These are phyloP conservation scores for Fusarium tricinctum DNA, from an alignment of 2,329 filamentous ascomycete species.

Conservation along the genomic window DNA sequence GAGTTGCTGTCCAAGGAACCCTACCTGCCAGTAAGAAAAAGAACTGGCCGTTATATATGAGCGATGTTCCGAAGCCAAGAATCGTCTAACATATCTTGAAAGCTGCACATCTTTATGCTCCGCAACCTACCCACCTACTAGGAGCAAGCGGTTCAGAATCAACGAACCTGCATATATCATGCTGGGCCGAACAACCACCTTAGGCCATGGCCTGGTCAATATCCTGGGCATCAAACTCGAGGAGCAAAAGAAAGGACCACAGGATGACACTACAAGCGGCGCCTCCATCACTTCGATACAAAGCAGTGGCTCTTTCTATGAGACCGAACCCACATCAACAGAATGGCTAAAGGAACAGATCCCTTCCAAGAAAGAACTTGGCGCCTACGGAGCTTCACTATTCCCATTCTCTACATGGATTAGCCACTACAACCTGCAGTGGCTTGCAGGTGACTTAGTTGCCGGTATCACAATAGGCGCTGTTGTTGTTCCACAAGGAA, in stretches of 20 bases:
- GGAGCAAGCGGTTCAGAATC: not conserved
- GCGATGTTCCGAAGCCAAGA: slow-evolving; percentile 2
- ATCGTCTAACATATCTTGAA: not conserved
- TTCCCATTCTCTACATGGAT: slow-evolving; percentile 97
- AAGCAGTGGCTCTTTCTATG: slow-evolving; percentile 83
- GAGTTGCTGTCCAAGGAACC: not conserved
- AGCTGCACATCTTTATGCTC: not conserved
- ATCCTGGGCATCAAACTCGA: slow-evolving; percentile 86
- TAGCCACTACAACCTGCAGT: slow-evolving; percentile 86
- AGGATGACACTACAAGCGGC: slow-evolving; percentile 77
- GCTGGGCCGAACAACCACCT: slow-evolving; percentile 60
- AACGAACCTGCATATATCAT: slow-evolving; percentile 22
- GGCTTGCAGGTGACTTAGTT: slow-evolving; percentile 89
- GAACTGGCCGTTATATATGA: slow-evolving; percentile 1
- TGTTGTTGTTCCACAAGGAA: slow-evolving; percentile 91
- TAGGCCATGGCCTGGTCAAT: slow-evolving; percentile 83
- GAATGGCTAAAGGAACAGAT: slow-evolving; percentile 79
- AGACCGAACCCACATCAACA: slow-evolving; percentile 79
- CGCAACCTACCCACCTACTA: not conserved
- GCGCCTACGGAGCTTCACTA: slow-evolving; percentile 75
- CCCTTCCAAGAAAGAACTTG: slow-evolving; percentile 69
- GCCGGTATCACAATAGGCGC: slow-evolving; percentile 76
- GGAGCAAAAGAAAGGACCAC: slow-evolving; percentile 59
- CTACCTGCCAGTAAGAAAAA: not conserved
- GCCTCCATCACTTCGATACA: slow-evolving; percentile 83